These are phyloP conservation scores for Acephala macrosclerotiorum DNA, from an alignment of 2,329 filamentous ascomycete genomes.

Conservation along the genomic window DNA sequence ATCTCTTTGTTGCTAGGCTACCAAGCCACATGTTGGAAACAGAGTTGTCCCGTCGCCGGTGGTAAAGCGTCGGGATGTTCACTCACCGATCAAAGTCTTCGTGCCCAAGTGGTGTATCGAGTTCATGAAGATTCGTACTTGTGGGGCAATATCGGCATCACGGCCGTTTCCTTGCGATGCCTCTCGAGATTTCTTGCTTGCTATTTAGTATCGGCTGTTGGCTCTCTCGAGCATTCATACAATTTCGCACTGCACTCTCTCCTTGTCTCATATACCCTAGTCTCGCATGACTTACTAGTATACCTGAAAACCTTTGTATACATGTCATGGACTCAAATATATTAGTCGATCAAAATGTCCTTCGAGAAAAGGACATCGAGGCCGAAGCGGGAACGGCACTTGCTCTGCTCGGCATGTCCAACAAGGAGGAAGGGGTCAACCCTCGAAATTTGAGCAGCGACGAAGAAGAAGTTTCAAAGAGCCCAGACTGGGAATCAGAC, in stretches of 20 bases:
- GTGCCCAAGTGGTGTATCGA: not conserved
- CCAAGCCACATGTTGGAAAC: not conserved
- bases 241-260: not conserved
- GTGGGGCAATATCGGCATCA: not conserved
- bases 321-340: not conserved
- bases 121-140: not conserved
- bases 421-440: not conserved
- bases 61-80: not conserved
- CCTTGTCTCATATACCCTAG: not conserved
- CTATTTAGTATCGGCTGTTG: not conserved
- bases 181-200: not conserved
- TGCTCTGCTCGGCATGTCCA: not conserved
- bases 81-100: not conserved
- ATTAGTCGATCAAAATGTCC: not conserved
- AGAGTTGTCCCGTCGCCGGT: constrained; percentile 1
- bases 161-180: not conserved
- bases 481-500: constrained; percentile 35
- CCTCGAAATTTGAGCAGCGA: constrained; percentile 4
- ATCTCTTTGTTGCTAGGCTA: not conserved
- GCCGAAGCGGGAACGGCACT: not conserved
- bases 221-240: not conserved
- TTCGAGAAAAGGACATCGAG: not conserved
- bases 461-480: constrained; percentile 9
- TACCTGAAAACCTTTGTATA: not conserved
- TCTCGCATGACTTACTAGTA: not conserved